Evolutionary conservation across 2,329 filamentous ascomycete genomes (phyloP).

Genomic region (Clonostachys rosea): DNA sequence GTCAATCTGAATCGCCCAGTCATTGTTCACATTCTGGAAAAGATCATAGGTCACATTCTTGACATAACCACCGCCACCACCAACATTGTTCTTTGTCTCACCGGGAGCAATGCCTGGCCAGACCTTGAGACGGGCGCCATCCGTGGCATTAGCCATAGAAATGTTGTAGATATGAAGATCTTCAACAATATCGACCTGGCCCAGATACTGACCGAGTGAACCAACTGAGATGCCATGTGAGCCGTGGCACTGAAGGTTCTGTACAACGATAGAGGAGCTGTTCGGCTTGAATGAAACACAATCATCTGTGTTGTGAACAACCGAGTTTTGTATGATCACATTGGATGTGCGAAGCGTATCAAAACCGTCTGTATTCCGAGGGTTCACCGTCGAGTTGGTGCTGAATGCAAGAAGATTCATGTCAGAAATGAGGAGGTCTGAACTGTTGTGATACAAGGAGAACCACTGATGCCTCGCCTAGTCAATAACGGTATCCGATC

Average conservation of each 20-base stretch:
- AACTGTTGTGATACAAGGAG: constrained; percentile 44
- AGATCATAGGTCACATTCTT: constrained; percentile 58
- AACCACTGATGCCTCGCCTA: constrained; percentile 10
- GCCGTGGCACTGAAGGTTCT: constrained; percentile 63
- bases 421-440: constrained; percentile 58
- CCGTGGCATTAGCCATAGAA: constrained; percentile 53
- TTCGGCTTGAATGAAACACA: constrained; percentile 75
- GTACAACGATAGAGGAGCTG: constrained; percentile 62
- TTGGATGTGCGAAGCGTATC: constrained; percentile 58
- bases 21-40: constrained; percentile 51
- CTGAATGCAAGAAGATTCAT: constrained; percentile 55
- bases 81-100: constrained; percentile 36
- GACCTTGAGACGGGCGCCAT: constrained; percentile 70
- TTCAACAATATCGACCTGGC: constrained; percentile 62
- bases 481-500: too few relatives aligned
- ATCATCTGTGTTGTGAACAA: constrained; percentile 62
- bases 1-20: constrained; percentile 25
- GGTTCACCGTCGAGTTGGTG: constrained; percentile 38
- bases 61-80: constrained; percentile 47
- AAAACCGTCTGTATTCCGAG: constrained; percentile 65
- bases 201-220: constrained; percentile 62
- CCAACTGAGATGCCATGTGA: constrained; percentile 72
- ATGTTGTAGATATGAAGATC: constrained; percentile 61
- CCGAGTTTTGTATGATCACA: constrained; percentile 63
- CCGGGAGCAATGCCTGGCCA: constrained; percentile 43